These are phyloP conservation scores for Hyparrhenia diplandra DNA, from an alignment of 176 grass and related monocot genomes.

Conservation along the genomic window DNA sequence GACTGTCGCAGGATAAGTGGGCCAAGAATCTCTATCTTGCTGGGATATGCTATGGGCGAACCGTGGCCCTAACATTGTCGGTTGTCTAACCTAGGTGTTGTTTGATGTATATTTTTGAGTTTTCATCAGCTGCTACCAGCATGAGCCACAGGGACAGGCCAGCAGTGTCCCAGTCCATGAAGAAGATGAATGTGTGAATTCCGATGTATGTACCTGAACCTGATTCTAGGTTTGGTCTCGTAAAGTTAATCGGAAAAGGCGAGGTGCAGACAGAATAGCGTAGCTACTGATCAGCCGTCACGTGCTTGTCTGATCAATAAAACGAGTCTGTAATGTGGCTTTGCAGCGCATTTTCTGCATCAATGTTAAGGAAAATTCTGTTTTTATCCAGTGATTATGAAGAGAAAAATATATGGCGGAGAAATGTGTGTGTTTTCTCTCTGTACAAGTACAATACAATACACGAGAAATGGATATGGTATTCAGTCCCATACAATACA, in stretches of 20 bases:
- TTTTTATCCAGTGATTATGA: neutral
- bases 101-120: slow-evolving; percentile 20
- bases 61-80: slow-evolving; percentile 51
- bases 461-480: neutral
- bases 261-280: neutral
- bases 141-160: neutral
- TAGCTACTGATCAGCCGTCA: neutral
- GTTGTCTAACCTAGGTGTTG: slow-evolving; percentile 12
- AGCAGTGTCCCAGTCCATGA: neutral
- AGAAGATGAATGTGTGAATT: neutral
- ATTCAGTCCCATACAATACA: no score
- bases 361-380: neutral
- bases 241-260: neutral
- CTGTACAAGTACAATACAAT: neutral
- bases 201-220: slow-evolving; percentile 11
- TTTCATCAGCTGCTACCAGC: neutral
- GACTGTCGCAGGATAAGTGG: slow-evolving; percentile 50
- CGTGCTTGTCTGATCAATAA: neutral
- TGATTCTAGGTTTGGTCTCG: slow-evolving; percentile 1
- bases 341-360: neutral
- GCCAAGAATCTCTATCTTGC: slow-evolving; percentile 85
- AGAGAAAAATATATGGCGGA: neutral
- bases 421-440: neutral
- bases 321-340: neutral
- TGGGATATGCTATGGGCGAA: slow-evolving; percentile 76